A percentile compares a stretch with the other conserved stretches of the same genome.
phyloP scores from a whole-genome alignment of 1,284 basidiomycete species.

The Porogramme epimiltina region DNA sequence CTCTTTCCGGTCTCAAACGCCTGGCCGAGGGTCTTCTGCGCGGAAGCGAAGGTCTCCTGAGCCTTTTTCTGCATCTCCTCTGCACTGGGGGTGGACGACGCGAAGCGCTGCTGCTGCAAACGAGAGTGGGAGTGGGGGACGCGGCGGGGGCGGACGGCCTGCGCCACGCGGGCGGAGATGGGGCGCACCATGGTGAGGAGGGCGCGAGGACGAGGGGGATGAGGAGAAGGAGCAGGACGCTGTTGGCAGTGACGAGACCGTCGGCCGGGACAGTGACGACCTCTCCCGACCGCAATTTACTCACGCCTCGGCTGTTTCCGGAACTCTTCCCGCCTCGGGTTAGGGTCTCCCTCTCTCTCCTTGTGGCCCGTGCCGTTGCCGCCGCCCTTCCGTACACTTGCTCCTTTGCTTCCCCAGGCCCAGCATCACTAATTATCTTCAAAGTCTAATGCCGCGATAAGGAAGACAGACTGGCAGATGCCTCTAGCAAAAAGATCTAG shows the following conservation, averaged over 20 bases:
- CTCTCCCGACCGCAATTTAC: conserved; percentile 20
- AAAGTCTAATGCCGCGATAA: no score
- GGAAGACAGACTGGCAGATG: no score
- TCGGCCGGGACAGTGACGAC: conserved; percentile 23
- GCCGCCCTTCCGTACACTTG: no score
- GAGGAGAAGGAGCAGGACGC: conserved; percentile 3
- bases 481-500: no score
- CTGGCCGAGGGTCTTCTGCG: conserved; percentile 58
- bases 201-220: conserved; percentile 22
- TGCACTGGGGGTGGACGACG: conserved; percentile 30
- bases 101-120: conserved; percentile 29
- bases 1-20: conserved; percentile 55
- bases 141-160: conserved; percentile 30
- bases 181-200: conserved; percentile 31
- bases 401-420: no score
- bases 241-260: conserved; percentile 24
- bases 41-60: conserved; percentile 60
- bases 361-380: no score
- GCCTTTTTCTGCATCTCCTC: conserved; percentile 65
- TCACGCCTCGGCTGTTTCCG: conserved; percentile 21
- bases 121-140: conserved; percentile 22
- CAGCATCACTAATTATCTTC: no score
- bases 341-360: neutral
- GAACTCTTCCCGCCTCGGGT: neutral
- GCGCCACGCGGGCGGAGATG: conserved; percentile 28